Evolutionary conservation across 106 monocot species (phyloP).

Genomic region (Triglochin maritima): DNA sequence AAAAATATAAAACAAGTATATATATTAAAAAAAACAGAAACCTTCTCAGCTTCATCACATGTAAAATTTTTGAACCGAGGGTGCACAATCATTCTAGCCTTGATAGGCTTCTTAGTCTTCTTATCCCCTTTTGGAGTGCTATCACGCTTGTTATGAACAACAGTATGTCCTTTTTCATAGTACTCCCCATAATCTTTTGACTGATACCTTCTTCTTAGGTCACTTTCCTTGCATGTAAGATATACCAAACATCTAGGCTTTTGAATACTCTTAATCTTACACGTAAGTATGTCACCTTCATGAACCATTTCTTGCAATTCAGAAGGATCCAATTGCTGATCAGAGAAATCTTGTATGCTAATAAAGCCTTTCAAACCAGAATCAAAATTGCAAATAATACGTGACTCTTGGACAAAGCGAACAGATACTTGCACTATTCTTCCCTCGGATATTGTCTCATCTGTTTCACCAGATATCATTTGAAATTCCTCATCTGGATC

Average conservation of each 20-base stretch:
- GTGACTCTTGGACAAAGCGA: constrained; percentile 52
- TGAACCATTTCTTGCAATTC: constrained; percentile 35
- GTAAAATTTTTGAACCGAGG: constrained; percentile 84
- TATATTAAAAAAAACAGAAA: constrained; percentile 5
- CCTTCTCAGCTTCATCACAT: constrained; percentile 86
- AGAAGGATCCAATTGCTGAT: constrained; percentile 33
- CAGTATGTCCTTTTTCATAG: constrained; percentile 36
- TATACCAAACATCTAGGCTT: constrained; percentile 56
- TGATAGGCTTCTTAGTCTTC: constrained; percentile 60
- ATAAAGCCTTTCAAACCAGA: constrained; percentile 80
- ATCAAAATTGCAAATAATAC: constrained; percentile 63
- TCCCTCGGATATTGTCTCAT: constrained; percentile 84
- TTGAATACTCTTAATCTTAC: constrained; percentile 62
- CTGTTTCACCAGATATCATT: constrained; percentile 91
- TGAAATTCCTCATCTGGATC: constrained; percentile 67
- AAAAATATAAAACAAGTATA: neutral
- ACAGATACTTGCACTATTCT: constrained; percentile 75
- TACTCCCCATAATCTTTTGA: constrained; percentile 19
- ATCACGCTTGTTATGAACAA: constrained; percentile 37
- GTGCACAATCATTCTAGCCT: constrained; percentile 93
- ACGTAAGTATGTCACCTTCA: constrained; percentile 81
- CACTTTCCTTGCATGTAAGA: constrained; percentile 63
- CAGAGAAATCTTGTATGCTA: constrained; percentile 42
- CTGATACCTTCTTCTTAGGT: constrained; percentile 35
- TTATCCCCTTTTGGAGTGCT: constrained; percentile 64